phyloP scores from a whole-genome alignment of 192 early-diverging fungal genomes.

The Phycomyces blakesleeanus region DNA sequence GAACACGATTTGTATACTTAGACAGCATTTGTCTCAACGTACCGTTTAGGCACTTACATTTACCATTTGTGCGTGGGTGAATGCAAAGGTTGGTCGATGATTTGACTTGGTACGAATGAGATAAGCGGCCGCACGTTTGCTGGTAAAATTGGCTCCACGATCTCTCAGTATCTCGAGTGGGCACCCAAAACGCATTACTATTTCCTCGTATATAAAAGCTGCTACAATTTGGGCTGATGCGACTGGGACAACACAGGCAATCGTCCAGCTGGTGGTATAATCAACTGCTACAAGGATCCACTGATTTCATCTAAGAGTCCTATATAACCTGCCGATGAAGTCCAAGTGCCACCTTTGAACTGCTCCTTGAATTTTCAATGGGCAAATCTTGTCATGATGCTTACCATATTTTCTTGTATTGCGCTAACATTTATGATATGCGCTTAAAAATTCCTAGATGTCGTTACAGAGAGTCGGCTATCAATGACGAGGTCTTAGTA shows the following conservation, averaged over 20 bases:
- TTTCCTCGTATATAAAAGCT: conserved; percentile 28
- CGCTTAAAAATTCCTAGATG: no score
- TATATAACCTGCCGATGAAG: conserved; percentile 7
- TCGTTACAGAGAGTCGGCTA: no score
- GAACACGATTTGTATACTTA: background rate
- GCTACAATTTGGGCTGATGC: conserved; percentile 17
- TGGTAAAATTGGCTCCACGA: conserved; percentile 21
- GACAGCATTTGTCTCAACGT: conserved; percentile 5
- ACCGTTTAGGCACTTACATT: conserved; percentile 21
- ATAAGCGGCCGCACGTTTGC: conserved; percentile 1
- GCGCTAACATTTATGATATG: no score
- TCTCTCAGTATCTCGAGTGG: conserved; percentile 19
- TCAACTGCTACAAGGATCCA: conserved; percentile 30
- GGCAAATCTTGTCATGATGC: no score
- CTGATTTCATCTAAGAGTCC: background rate
- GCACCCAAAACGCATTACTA: conserved; percentile 22
- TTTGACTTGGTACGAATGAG: background rate
- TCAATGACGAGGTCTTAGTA: no score
- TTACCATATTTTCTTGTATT: no score
- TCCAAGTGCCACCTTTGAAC: background rate
- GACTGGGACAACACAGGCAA: conserved; percentile 12
- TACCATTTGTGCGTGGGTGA: conserved; percentile 22
- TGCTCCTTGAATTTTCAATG: no score
- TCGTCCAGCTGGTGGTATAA: conserved; percentile 27
- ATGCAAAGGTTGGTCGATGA: conserved; percentile 17